A percentile compares a stretch with the other conserved stretches of the same genome.
phyloP scores from a whole-genome alignment of 352 stramenopile species.

The Globisporangium sylvaticum region DNA sequence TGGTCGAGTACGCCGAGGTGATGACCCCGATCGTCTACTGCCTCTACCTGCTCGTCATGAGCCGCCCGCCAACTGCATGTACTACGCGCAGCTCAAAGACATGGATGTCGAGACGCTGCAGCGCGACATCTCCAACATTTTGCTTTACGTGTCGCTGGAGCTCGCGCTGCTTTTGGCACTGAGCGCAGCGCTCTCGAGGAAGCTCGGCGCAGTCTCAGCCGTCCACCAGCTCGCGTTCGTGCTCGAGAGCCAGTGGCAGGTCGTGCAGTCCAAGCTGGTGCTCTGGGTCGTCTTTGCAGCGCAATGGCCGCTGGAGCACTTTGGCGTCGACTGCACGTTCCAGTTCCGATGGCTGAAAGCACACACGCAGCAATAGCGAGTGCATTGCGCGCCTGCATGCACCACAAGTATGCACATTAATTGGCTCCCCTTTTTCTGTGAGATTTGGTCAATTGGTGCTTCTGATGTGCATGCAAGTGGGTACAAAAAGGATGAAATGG shows the following conservation, averaged over 20 bases:
- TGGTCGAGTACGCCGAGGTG: constrained; percentile 16
- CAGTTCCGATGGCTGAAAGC: constrained; percentile 3
- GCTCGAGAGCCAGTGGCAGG: constrained; percentile 23
- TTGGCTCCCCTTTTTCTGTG: no score
- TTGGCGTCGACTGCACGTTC: constrained; percentile 14
- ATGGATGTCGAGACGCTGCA: background rate
- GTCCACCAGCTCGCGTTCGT: constrained; percentile 30
- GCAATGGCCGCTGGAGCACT: constrained; percentile 26
- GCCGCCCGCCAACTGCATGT: constrained; percentile 5
- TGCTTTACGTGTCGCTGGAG: constrained; percentile 22
- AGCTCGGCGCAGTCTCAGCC: constrained; percentile 1
- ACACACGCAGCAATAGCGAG: background rate
- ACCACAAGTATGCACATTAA: no score
- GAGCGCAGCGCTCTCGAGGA: constrained; percentile 13
- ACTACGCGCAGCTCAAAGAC: constrained; percentile 5
- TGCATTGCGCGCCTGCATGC: no score
- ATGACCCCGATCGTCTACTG: constrained; percentile 15
- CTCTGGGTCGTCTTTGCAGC: constrained; percentile 33
- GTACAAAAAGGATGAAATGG: no score
- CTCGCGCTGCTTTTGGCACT: constrained; percentile 15
- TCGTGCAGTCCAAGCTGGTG: constrained; percentile 30
- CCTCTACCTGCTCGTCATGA: background rate
- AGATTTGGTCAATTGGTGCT: no score
- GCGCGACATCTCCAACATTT: constrained; percentile 9
- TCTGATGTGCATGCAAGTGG: no score